Evolutionary conservation across 129 eudicot genomes (phyloP).

Genomic region (Flaveria linearis): DNA sequence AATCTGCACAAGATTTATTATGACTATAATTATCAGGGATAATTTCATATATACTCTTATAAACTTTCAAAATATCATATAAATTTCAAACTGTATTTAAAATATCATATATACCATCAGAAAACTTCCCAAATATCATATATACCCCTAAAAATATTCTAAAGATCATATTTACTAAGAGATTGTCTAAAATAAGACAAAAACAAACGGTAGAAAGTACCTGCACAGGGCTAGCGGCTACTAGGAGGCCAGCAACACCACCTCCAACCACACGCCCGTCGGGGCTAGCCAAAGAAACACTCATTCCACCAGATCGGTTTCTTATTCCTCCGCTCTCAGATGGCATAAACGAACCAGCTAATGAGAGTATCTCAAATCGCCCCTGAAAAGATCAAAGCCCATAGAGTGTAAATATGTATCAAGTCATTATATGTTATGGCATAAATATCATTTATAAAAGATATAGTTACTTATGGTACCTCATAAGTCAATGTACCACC

Average conservation of each 20-base stretch:
- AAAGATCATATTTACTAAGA: too few species aligned
- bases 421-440: background rate
- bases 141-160: too few species aligned
- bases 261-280: constrained; percentile 96
- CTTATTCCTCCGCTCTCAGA: constrained; percentile 80
- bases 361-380: constrained; percentile 82
- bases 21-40: background rate
- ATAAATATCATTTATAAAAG: background rate
- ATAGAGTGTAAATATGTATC: background rate
- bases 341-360: constrained; percentile 86
- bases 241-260: constrained; percentile 82
- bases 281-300: constrained; percentile 86
- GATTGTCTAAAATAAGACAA: background rate
- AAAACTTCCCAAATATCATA: too few species aligned
- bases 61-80: too few species aligned
- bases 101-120: too few species aligned
- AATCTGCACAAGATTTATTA: constrained; percentile 42
- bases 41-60: too few species aligned
- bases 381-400: constrained; percentile 49
- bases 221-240: constrained; percentile 91
- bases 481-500: constrained; percentile 96
- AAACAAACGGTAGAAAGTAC: constrained; percentile 30
- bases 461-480: constrained; percentile 42
- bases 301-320: constrained; percentile 85
- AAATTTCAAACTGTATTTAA: too few species aligned